Evolutionary conservation across 495 filamentous ascomycete species (phyloP).

Genomic region (Penicillium robsamsonii): DNA sequence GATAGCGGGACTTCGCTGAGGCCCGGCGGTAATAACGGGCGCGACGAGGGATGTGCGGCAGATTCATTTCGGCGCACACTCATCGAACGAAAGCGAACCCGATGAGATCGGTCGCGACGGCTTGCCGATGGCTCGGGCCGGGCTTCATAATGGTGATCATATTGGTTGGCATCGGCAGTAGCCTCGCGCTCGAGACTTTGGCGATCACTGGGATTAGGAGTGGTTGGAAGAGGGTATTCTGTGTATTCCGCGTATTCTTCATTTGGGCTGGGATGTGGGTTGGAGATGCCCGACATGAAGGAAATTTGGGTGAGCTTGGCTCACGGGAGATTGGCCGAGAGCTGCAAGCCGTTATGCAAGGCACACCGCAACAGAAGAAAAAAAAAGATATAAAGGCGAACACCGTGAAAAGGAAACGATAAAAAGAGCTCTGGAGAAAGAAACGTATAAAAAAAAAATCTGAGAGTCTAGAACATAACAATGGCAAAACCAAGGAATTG

Average conservation of each 20-base stretch:
- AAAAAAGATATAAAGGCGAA: neutral
- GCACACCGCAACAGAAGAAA: conserved; percentile 4
- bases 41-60: conserved; percentile 9
- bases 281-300: conserved; percentile 25
- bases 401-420: neutral
- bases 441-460: neutral
- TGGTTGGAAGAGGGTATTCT: conserved; percentile 24
- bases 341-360: conserved; percentile 8
- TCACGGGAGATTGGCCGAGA: neutral
- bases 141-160: conserved; percentile 19
- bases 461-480: neutral
- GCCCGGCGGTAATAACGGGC: conserved; percentile 23
- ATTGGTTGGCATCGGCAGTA: conserved; percentile 21
- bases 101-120: conserved; percentile 18
- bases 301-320: conserved; percentile 1
- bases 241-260: conserved; percentile 29
- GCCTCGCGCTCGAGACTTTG: conserved; percentile 20
- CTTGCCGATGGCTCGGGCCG: conserved; percentile 6
- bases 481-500: neutral
- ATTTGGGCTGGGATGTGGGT: conserved; percentile 26
- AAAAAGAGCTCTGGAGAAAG: neutral
- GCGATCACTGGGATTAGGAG: conserved; percentile 6
- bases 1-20: conserved; percentile 17
- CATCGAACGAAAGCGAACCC: conserved; percentile 29
- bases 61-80: conserved; percentile 13